Base-by-base conservation (phyloP, 768 basidiomycete species). In the Ephemerocybe angulata region DNA sequence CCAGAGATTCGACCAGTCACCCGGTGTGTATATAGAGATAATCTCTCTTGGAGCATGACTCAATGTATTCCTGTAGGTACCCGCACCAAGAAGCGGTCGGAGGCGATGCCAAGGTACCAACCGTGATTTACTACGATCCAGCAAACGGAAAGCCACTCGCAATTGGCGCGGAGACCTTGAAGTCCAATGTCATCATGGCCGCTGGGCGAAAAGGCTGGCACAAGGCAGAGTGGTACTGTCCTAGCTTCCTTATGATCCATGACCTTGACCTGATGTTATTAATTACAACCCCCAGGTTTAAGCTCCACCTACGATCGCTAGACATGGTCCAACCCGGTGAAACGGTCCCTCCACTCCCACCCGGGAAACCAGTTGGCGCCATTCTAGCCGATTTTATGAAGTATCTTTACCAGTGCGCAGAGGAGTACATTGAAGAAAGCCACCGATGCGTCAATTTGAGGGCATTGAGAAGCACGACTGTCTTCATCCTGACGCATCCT, bases 301-400 rank as follows among this genome's bases (percentile, higher is more conserved):
- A 73, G 51, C 59, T 75, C 4, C 70, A 72, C 48, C 50, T 75
- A 13, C 62, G 68, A 13, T 69, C 71, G 51, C 28, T 8, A 41
- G 8, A n/a, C 12, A n/a, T 25, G 22, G 27, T 24, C 37, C 3
- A 22, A 13, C 13, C 33, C 37, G 33, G 25, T 13, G 6, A 24
- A 8, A 19, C 12, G 19, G 60, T 72, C 12, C 70, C 76, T 0
- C 60, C 73, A 0, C 72, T 83, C 24, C 82, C 81, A 1, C 56
- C 61, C 8, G 66, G 67, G 55, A 78, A 70, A 63, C 67, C 69
- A 8, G 70, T 72, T 2, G 52, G 72, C 1, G 66, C 76, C n/a
- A 61, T 84, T 27, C 70, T 80, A 6, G 65, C 70, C 0, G 82
- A 84, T 61, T 83, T 78, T 46, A 59, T 83, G 55, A 54, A 43